Evolutionary conservation across 2,329 filamentous ascomycete species (phyloP).

Genomic region (Cladosporium sp.): DNA sequence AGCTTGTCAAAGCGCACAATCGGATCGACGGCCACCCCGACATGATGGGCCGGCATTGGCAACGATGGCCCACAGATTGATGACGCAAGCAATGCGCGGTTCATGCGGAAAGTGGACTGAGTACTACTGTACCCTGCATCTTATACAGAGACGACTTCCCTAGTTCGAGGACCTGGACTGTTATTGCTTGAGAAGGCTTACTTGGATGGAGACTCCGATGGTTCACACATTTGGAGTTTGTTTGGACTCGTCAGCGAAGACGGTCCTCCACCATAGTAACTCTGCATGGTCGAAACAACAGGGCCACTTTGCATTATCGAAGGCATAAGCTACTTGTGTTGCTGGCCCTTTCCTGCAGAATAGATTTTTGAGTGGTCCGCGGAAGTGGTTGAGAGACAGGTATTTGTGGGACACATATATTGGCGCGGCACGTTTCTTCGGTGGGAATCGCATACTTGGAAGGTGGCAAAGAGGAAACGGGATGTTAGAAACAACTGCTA

Average conservation of each 20-base stretch:
- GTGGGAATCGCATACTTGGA: constrained; percentile 7
- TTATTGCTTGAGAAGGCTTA: not conserved
- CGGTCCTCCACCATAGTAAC: not conserved
- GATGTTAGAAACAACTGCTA: not conserved
- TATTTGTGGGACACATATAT: not conserved
- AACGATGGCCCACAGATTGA: not conserved
- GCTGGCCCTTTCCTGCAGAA: not conserved
- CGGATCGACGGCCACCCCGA: constrained; percentile 2
- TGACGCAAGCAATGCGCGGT: not conserved
- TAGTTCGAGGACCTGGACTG: not conserved
- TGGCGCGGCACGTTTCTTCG: not conserved
- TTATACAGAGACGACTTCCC: not conserved
- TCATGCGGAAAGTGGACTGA: not conserved
- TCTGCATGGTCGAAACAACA: not conserved
- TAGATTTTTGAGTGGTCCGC: not conserved
- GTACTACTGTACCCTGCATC: not conserved
- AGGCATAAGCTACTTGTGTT: not conserved
- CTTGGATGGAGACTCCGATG: not conserved
- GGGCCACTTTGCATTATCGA: not conserved
- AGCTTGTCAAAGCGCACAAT: constrained; percentile 5
- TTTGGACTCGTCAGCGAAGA: not conserved
- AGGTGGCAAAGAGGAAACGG: constrained; percentile 9
- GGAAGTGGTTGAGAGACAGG: not conserved
- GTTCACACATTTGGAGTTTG: not conserved
- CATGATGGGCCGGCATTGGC: not conserved